Percentiles rank a stretch among this genome's conserved stretches.
These are phyloP conservation scores for Pseudogymnoascus sp. DNA, from an alignment of 2,329 filamentous ascomycete species.

Conservation along the genomic window DNA sequence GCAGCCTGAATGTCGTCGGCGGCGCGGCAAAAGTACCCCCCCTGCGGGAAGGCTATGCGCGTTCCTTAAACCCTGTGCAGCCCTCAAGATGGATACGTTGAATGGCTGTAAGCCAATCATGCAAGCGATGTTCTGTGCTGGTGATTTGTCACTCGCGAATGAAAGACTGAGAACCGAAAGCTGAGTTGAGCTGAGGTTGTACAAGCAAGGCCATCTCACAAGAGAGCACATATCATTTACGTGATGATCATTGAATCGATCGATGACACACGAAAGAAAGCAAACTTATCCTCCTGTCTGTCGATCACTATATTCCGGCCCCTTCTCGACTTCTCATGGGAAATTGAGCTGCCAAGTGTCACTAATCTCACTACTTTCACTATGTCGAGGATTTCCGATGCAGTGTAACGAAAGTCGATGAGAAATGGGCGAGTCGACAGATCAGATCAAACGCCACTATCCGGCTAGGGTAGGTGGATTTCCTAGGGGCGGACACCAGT, in stretches of 20 bases:
- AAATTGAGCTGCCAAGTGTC: slow-evolving; percentile 4
- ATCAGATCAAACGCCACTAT: slow-evolving; percentile 7
- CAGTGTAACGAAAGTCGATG: slow-evolving; percentile 1
- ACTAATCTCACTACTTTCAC: background rate
- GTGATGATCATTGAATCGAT: background rate
- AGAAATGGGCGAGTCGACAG: background rate
- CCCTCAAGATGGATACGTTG: background rate
- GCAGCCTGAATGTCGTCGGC: slow-evolving; percentile 4
- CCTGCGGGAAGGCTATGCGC: slow-evolving; percentile 3
- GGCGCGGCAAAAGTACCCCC: slow-evolving; percentile 4
- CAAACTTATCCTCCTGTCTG: background rate
- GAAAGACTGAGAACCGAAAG: background rate
- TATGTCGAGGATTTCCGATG: background rate
- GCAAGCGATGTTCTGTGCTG: background rate
- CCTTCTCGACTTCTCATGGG: background rate
- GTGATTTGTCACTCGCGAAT: background rate
- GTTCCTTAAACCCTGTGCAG: background rate
- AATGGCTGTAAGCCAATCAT: background rate
- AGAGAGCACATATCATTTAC: background rate
- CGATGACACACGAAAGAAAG: background rate
- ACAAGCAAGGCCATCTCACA: background rate
- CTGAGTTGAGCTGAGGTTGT: background rate
- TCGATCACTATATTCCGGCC: background rate
- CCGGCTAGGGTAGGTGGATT: background rate
- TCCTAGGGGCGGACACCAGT: slow-evolving; percentile 1